These are phyloP conservation scores for Sporothrix phasma DNA, from an alignment of 2,329 filamentous ascomycete species.

Conservation along the genomic window DNA sequence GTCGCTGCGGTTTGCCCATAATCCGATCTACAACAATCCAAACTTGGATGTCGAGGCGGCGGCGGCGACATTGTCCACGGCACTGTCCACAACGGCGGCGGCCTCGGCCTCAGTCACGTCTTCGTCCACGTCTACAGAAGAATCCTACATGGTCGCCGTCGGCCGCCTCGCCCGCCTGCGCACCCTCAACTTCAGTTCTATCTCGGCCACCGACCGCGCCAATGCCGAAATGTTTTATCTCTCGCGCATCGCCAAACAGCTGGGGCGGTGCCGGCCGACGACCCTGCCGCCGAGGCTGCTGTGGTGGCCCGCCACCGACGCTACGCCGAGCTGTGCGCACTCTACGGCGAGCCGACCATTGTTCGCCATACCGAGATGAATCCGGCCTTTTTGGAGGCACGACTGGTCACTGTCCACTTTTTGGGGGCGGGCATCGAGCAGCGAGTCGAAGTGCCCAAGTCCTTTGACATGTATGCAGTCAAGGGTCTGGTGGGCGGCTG, in stretches of 20 bases:
- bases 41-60: slow-evolving; percentile 26
- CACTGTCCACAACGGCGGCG: not conserved
- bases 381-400: slow-evolving; percentile 71
- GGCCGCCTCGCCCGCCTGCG: slow-evolving; percentile 60
- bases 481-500: slow-evolving; percentile 68
- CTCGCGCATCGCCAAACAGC: slow-evolving; percentile 66
- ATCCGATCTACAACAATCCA: slow-evolving; percentile 63
- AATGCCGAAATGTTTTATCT: slow-evolving; percentile 95
- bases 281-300: slow-evolving; percentile 38
- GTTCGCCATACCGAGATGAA: slow-evolving; percentile 50
- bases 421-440: slow-evolving; percentile 28
- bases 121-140: slow-evolving; percentile 44
- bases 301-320: slow-evolving; percentile 59
- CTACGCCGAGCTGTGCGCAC: slow-evolving; percentile 61
- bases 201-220: slow-evolving; percentile 63
- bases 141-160: slow-evolving; percentile 81
- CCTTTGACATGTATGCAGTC: slow-evolving; percentile 70
- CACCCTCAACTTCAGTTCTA: slow-evolving; percentile 61
- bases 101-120: slow-evolving; percentile 12
- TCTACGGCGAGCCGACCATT: slow-evolving; percentile 63
- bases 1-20: slow-evolving; percentile 71
- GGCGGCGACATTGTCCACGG: not conserved
- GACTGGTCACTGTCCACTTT: slow-evolving; percentile 59
- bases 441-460: slow-evolving; percentile 54
- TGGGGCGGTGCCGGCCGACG: slow-evolving; percentile 50